These are phyloP conservation scores for Atkinsonella texensis DNA, from an alignment of 2,329 filamentous ascomycete species.

Conservation along the genomic window DNA sequence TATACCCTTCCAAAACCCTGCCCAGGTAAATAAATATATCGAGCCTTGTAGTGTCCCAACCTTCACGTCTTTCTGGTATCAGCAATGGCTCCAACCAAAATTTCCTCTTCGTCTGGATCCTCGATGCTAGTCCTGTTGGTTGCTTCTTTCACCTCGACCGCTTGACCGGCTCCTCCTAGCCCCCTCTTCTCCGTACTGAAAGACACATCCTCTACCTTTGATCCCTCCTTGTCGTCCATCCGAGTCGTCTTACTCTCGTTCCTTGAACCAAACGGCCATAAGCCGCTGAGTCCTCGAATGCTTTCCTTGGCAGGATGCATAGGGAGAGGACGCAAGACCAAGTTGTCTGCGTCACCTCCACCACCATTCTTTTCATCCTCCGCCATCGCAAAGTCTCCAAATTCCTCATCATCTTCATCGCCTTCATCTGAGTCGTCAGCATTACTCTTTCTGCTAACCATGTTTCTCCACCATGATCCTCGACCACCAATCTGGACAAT, in stretches of 20 bases:
- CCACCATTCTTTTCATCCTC: conserved; percentile 30
- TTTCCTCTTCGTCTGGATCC: conserved; percentile 43
- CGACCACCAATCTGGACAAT: conserved; percentile 23
- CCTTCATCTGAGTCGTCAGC: conserved; percentile 34
- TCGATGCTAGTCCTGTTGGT: conserved; percentile 45
- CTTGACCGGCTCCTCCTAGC: conserved; percentile 23
- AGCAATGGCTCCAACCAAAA: conserved; percentile 20
- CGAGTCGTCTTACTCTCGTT: conserved; percentile 17
- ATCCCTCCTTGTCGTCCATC: conserved; percentile 18
- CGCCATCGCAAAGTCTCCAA: conserved; percentile 58
- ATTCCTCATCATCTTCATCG: conserved; percentile 51
- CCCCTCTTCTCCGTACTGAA: conserved; percentile 4
- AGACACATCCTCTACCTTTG: conserved; percentile 10
- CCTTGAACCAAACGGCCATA: conserved; percentile 45
- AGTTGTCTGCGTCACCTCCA: conserved; percentile 23
- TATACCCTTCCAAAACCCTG: not conserved
- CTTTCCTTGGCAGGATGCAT: conserved; percentile 36
- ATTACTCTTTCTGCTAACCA: conserved; percentile 26
- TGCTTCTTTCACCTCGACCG: conserved; percentile 42
- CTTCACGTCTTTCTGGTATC: not conserved
- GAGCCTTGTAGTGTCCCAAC: not conserved
- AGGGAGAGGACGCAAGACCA: conserved; percentile 43
- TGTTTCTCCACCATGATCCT: conserved; percentile 38
- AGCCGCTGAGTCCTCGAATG: conserved; percentile 33
- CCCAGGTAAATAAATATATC: not conserved